Evolutionary conservation across 192 early-diverging fungal species (phyloP), one percentile per base, ranked within the genome.

Genomic region (Haplosporangium gracile): DNA sequence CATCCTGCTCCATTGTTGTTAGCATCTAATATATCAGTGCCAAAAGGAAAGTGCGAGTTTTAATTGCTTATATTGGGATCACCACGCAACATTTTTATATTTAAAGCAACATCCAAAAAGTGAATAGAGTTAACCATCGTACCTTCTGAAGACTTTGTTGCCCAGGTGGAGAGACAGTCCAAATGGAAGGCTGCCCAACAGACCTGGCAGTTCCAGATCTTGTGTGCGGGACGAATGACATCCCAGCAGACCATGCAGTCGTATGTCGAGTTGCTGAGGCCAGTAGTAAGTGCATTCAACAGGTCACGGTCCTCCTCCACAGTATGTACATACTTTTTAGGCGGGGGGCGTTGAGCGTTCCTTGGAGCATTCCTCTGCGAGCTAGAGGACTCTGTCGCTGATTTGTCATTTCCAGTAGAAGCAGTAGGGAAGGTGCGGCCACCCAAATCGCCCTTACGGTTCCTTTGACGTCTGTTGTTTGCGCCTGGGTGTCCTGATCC

Each of bases 171-270:
- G 13, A 96, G 89, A 89, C 98, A 99, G 24, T 94, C 91, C 9
- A 98, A 85, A 85, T 99, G 98, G 83, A 98, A 98, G 4, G 97
- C 93, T 18, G 95, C 96, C 93, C 93, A 98, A 90, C 97, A 98
- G 63, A 88, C 88, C 82, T 92, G 89, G 90, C 98, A 99, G 63
- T 91, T 92, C 98, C 98, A 99, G 11, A 94, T 93, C 40, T 88
- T 89, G 83, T 98, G 92, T 9, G 90, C 90, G 16, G 88, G 90
- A 63, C 92, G 89, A 70, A 99, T 91, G 26, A 88, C 88, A 89
- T 99, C 97, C 91, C 95, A 97, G 89, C 98, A 99, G 13, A 99
- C 94, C 97, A 98, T 97, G 90, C 98, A 99, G 80, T 99, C 97
- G 89, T 98, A 98, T 0, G 93, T 89, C 18, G 93, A 91, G 43